Conservation (phyloP, 1,284 basidiomycete genomes). For the Ganoderma resinaceum region DNA sequence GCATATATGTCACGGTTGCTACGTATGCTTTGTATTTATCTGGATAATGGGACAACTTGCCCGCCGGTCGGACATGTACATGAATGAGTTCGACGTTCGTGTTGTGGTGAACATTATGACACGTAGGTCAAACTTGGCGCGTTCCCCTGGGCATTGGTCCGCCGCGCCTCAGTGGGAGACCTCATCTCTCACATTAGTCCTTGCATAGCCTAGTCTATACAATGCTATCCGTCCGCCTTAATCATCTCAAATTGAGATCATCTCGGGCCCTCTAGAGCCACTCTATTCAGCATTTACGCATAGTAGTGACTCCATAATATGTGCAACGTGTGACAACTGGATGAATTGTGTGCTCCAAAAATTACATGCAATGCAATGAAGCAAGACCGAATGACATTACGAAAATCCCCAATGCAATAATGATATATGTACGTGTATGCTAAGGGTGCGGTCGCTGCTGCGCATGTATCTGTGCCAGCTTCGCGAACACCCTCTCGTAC, state of each 20-base stretch:
- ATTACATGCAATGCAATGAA: not conserved
- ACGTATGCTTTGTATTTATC: slow-evolving; percentile 26
- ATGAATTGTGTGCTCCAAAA: not conserved
- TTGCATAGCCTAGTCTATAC: too few relatives aligned
- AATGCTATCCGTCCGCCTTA: too few relatives aligned
- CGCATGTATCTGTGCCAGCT: slow-evolving; percentile 20
- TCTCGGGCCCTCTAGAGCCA: too few relatives aligned
- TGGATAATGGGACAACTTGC: slow-evolving; percentile 3
- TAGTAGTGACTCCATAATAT: too few relatives aligned
- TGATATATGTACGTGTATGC: not conserved
- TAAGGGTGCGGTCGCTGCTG: not conserved
- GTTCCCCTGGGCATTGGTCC: too few relatives aligned
- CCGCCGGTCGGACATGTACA: not conserved
- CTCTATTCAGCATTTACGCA: too few relatives aligned
- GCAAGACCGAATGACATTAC: not conserved
- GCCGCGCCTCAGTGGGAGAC: too few relatives aligned
- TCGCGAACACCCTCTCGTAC: slow-evolving; percentile 42
- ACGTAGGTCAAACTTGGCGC: not conserved
- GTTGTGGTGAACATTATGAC: not conserved
- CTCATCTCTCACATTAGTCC: too few relatives aligned
- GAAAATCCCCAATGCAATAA: not conserved
- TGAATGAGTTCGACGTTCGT: not conserved
- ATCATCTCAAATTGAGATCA: too few relatives aligned
- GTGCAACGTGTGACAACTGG: not conserved
- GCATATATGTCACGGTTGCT: slow-evolving; percentile 21